These are phyloP conservation scores for Aspergillus awamori DNA, from an alignment of 2,329 filamentous ascomycete genomes.

Conservation along the genomic window DNA sequence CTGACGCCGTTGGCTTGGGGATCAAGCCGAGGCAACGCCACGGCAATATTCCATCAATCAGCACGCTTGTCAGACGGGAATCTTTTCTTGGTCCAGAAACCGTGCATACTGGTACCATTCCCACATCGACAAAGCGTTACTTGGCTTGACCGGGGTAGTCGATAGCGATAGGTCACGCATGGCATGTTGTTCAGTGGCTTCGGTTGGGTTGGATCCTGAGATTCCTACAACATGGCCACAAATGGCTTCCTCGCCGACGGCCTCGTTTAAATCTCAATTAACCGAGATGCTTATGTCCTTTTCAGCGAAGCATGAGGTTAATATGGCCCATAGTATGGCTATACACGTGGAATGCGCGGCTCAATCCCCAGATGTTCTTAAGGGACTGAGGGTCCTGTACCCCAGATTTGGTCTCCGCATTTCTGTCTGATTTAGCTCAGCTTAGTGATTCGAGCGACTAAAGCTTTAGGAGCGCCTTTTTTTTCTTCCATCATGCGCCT, in stretches of 20 bases:
- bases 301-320: neutral
- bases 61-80: conserved; percentile 6
- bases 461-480: neutral
- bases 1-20: conserved; percentile 20
- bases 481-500: conserved; percentile 51
- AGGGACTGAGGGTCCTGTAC: conserved; percentile 23
- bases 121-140: conserved; percentile 19
- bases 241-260: neutral
- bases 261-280: conserved; percentile 4
- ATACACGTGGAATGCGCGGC: conserved; percentile 19
- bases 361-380: conserved; percentile 28
- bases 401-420: conserved; percentile 21
- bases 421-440: conserved; percentile 12
- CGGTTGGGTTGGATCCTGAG: conserved; percentile 5
- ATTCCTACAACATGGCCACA: neutral
- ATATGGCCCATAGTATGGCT: neutral
- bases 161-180: conserved; percentile 12
- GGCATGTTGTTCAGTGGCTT: conserved; percentile 9
- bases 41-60: conserved; percentile 30
- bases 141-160: conserved; percentile 6
- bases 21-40: conserved; percentile 18
- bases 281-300: neutral
- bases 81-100: conserved; percentile 10
- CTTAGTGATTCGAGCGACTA: neutral
- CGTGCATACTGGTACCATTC: conserved; percentile 3